Conservation (phyloP, 2,329 filamentous ascomycete genomes). For the Pestalotiopsis sp. region DNA sequence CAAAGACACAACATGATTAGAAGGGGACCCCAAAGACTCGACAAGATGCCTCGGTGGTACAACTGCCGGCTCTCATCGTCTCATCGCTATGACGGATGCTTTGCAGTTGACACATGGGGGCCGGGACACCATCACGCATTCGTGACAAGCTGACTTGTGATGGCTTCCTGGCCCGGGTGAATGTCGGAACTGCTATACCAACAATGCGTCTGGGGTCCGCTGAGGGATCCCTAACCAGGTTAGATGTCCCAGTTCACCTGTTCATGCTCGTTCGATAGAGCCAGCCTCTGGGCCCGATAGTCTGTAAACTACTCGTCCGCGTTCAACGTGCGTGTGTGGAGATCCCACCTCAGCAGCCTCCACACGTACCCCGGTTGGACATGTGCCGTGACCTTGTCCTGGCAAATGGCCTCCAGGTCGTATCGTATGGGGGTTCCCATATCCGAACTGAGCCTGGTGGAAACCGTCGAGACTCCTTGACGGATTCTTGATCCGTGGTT, state of each 20-base stretch:
- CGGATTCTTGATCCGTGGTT: not conserved
- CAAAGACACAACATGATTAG: not conserved
- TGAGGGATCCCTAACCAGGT: not conserved
- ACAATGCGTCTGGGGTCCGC: not conserved
- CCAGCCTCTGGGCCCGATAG: conserved; percentile 1
- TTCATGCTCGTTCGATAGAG: conserved; percentile 1
- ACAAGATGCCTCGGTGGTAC: not conserved
- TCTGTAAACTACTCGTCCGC: not conserved
- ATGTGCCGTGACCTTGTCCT: not conserved
- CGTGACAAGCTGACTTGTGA: not conserved
- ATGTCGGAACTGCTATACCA: not conserved
- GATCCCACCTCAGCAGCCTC: not conserved
- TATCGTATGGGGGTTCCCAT: not conserved
- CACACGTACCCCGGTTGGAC: not conserved
- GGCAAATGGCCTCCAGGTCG: not conserved
- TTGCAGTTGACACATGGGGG: not conserved
- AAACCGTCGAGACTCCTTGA: not conserved
- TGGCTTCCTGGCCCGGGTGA: not conserved
- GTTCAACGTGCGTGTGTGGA: not conserved
- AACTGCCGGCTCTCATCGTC: not conserved
- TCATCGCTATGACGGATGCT: not conserved
- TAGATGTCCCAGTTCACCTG: conserved; percentile 1
- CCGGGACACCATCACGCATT: not conserved
- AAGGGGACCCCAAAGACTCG: not conserved
- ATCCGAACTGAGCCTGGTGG: not conserved